Evolutionary conservation across 2,329 filamentous ascomycete species (phyloP), one percentile per base, ranked within the genome.

Genomic region (Scedosporium minutisporum): DNA sequence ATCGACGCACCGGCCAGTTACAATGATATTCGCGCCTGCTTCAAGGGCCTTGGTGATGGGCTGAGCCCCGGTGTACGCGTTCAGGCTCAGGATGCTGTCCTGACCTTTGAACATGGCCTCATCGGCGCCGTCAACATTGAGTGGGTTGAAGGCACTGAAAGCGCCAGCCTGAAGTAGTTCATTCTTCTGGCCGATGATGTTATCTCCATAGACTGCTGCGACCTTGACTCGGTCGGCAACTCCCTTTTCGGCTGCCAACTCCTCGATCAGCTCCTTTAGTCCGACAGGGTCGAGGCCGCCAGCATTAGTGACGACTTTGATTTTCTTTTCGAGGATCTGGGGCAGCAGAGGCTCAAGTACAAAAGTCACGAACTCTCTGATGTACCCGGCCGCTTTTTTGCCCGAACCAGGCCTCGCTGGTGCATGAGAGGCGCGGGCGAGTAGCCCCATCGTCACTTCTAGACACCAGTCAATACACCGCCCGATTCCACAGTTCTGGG

Each of bases 221-320:
- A 62, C 61, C n/a, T 46, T 42, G 61, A 62, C 61, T 25, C 42
- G 48, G 18, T 41, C 1, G 25, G 61, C 18, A n/a, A 57, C 48
- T 4, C 61, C 61, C n/a, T 41, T 44, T 21, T 55, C 14, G 12
- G 51, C 61, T 12, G 53, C 53, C n/a, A 42, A 44, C 6, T 25
- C 38, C 41, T 62, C 61, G 18, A 62, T 62, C 16, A 62, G 42
- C 21, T 57, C 33, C 23, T 62, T 62, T 3, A 62, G 53, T 16
- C 61, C 61, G 23, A 62, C 51, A 12, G 61, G 61, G 41, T 62
- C 61, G 6, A 62, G 61, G 6, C 61, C 61, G 27, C 61, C 61
- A 41, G 61, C 61, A 14, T 62, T 62, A 3, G 61, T 62, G 51
- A 62, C 41, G 33, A 62, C 53, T 10, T 57, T 62, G 61, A 58